Conservation (phyloP, 345 rosid species). For the Camelina laxa region DNA sequence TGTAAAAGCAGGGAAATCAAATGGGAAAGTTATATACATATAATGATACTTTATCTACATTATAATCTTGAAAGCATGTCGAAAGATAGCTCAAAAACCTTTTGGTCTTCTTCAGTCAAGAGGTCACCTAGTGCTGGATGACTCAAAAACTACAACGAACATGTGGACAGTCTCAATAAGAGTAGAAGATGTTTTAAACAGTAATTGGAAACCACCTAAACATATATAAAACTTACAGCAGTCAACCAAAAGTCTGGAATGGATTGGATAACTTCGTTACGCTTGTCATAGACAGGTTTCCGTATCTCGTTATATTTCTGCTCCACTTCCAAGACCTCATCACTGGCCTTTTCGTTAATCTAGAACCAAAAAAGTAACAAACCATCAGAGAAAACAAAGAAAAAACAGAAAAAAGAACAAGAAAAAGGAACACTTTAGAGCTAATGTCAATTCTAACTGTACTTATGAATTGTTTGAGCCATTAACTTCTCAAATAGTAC, state of each 20-base stretch:
- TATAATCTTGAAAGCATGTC: not conserved
- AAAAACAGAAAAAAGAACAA: not conserved
- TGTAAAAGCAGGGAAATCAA: constrained; percentile 34
- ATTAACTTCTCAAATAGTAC: not conserved
- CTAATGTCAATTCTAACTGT: not conserved
- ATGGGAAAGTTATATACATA: too few species aligned
- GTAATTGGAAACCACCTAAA: not conserved
- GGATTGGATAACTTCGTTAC: constrained; percentile 70
- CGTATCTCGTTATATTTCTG: constrained; percentile 84
- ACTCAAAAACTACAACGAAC: constrained; percentile 68
- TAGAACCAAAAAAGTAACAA: constrained; percentile 28
- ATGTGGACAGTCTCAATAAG: not conserved
- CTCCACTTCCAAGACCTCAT: constrained; percentile 88
- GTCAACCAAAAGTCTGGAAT: constrained; percentile 96
- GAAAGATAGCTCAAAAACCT: constrained; percentile 58
- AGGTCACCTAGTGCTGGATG: constrained; percentile 89
- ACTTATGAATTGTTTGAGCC: constrained; percentile 12
- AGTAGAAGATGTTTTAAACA: not conserved
- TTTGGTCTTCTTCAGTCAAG: constrained; percentile 86
- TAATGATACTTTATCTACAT: not conserved
- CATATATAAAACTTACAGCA: constrained; percentile 62
- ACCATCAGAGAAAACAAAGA: not conserved
- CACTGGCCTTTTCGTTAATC: constrained; percentile 96
- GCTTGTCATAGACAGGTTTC: constrained; percentile 84
- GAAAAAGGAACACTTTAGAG: not conserved